Conservation (phyloP, 495 filamentous ascomycete genomes). For the Daldinia vernicosa region DNA sequence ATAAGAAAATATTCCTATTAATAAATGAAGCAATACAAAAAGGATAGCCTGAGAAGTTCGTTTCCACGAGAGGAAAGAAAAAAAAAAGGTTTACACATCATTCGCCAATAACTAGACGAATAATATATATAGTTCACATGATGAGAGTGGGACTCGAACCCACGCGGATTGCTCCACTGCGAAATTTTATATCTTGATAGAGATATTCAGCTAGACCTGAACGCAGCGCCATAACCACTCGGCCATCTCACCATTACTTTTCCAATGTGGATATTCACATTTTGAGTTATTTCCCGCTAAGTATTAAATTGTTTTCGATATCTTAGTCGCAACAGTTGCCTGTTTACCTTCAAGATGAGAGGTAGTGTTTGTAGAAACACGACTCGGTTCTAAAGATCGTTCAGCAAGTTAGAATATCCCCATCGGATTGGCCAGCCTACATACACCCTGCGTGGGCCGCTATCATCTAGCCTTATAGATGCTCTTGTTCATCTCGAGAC, state of each 20-base stretch:
- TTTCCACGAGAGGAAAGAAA: not conserved
- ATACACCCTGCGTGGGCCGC: too few species aligned
- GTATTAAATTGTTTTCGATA: not conserved
- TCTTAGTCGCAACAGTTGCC: not conserved
- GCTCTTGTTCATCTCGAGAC: too few species aligned
- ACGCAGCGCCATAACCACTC: slow-evolving; percentile 50
- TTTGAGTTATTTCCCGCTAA: not conserved
- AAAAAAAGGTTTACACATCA: not conserved
- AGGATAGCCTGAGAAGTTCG: not conserved
- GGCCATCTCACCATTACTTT: slow-evolving; percentile 39
- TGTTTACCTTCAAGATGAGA: too few species aligned
- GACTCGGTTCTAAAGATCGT: too few species aligned
- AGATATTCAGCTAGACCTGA: slow-evolving; percentile 38
- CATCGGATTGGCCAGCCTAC: too few species aligned
- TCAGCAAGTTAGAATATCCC: too few species aligned
- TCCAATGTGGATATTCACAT: not conserved
- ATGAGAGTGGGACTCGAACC: slow-evolving; percentile 56
- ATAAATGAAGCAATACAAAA: too few species aligned
- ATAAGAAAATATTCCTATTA: too few species aligned
- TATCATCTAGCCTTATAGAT: too few species aligned
- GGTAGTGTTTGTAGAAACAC: too few species aligned
- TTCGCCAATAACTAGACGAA: not conserved
- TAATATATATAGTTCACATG: slow-evolving; percentile 9
- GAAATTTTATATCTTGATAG: slow-evolving; percentile 15
- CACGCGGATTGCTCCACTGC: slow-evolving; percentile 53